Evolutionary conservation across 1,139 yeast genomes (phyloP), one percentile per base, ranked within the genome.

Genomic region (Kodamaea ohmeri): DNA sequence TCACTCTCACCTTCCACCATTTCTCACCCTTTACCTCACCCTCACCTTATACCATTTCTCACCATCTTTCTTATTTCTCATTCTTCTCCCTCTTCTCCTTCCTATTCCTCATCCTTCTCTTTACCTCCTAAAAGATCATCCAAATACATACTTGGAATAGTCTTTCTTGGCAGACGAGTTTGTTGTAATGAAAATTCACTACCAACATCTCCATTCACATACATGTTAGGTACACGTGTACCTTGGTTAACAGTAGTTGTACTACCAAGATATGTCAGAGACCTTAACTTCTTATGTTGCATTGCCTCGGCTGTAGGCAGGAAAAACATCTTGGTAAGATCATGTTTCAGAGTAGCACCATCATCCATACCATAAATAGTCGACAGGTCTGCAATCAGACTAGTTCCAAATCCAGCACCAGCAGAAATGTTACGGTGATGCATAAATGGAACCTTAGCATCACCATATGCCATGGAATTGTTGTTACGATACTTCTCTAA

Each of bases 301-400:
- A 80, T 76, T 27, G 82, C 83, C 53, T 83, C 89, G 14, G 83
- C 84, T 2, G 94, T 85, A 25, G 95, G 95, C 4, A 92, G 83
- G 40, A 85, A 77, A 56, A 81, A 85, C 74, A 83, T 71, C 43
- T 60, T 67, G 36, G 76, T 70, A 49, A 68, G 56, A 46, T 71
- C 76, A 42, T 65, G 64, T 40, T 65, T 66, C 16, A 68, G 51
- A 2, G 71, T 59, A 14, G 49, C 60, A 11, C 61, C 63, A 3
- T 54, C 51, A 22, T 66, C 71, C n/a, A 64, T 53, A 33, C 60
- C 61, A 45, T 65, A 62, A 27, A 67, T 59, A 16, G 71, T 66
- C 6, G 71, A 63, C 31, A 56, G 58, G 39, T 67, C 73, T 1
- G 49, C 51, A 38, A 59, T 61, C 8, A 64, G 57, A 3, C 58